These are phyloP conservation scores for Singerocomus inundabilis DNA, from an alignment of 1,284 basidiomycete genomes.

Conservation along the genomic window DNA sequence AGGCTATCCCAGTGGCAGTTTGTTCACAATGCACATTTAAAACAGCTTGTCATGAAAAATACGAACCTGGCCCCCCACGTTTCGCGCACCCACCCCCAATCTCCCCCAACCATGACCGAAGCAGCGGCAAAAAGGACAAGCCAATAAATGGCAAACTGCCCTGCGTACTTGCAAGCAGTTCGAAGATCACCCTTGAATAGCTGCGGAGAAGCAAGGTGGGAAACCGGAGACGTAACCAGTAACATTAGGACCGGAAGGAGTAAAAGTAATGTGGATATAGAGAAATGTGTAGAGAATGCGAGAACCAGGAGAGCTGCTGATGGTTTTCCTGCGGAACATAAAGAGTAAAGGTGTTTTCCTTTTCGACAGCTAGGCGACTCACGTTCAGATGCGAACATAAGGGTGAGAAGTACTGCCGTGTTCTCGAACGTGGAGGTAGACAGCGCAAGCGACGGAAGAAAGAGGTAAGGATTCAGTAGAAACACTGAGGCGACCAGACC, in stretches of 20 bases:
- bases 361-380: constrained; percentile 8
- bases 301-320: constrained; percentile 61
- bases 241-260: constrained; percentile 69
- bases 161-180: constrained; percentile 38
- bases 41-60: neutral
- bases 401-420: constrained; percentile 58
- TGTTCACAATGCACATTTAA: constrained; percentile 1
- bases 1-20: constrained; percentile 41
- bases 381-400: constrained; percentile 78
- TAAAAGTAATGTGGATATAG: constrained; percentile 69
- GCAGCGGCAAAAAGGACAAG: constrained; percentile 39
- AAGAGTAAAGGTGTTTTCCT: neutral
- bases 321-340: constrained; percentile 44
- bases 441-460: constrained; percentile 75
- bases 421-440: constrained; percentile 85
- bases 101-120: constrained; percentile 48
- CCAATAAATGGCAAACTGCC: constrained; percentile 53
- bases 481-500: constrained; percentile 62
- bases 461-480: constrained; percentile 85
- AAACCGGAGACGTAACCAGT: constrained; percentile 55
- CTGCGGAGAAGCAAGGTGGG: constrained; percentile 62
- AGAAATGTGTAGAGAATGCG: constrained; percentile 69
- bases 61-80: constrained; percentile 86
- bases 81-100: constrained; percentile 64
- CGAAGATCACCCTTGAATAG: constrained; percentile 40